A percentile compares a stretch with the other conserved stretches of the same genome.
phyloP scores from a whole-genome alignment of 495 filamentous ascomycete species.

The Tuber indicum region DNA sequence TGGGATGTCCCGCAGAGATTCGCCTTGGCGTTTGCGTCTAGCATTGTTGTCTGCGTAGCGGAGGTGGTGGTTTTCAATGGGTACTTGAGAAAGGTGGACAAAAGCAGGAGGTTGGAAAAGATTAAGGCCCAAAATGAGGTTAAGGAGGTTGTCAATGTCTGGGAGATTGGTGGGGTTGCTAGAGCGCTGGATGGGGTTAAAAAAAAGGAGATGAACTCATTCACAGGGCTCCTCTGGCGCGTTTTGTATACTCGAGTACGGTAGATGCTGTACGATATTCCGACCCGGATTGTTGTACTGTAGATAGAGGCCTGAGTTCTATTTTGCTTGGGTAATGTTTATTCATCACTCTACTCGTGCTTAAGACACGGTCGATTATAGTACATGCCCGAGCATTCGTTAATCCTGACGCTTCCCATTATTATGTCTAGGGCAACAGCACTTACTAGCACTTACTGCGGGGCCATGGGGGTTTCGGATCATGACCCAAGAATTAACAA shows the following conservation, averaged over 20 bases:
- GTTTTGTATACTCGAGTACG: too few relatives aligned
- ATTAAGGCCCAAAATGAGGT: constrained; percentile 53
- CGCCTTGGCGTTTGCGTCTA: constrained; percentile 62
- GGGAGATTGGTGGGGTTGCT: constrained; percentile 1
- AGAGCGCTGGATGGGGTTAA: background rate
- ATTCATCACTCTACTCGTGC: background rate
- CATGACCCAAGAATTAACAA: background rate
- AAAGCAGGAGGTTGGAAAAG: constrained; percentile 62
- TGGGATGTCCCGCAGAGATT: constrained; percentile 65
- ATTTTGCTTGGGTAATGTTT: background rate
- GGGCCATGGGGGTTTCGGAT: background rate
- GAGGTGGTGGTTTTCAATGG: constrained; percentile 84
- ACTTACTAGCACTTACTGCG: background rate
- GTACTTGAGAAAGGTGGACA: constrained; percentile 69
- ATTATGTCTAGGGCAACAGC: background rate
- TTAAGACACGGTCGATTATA: background rate
- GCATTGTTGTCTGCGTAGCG: constrained; percentile 67
- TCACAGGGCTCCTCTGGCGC: background rate
- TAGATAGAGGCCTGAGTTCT: background rate
- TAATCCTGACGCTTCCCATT: background rate
- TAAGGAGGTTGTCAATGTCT: constrained; percentile 52
- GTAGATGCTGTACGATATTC: background rate
- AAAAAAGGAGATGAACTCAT: background rate
- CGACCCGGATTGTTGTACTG: background rate
- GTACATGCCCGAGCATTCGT: background rate